Base-by-base conservation (phyloP, 139 green algal genomes). In the Ostreobium quekettii region DNA sequence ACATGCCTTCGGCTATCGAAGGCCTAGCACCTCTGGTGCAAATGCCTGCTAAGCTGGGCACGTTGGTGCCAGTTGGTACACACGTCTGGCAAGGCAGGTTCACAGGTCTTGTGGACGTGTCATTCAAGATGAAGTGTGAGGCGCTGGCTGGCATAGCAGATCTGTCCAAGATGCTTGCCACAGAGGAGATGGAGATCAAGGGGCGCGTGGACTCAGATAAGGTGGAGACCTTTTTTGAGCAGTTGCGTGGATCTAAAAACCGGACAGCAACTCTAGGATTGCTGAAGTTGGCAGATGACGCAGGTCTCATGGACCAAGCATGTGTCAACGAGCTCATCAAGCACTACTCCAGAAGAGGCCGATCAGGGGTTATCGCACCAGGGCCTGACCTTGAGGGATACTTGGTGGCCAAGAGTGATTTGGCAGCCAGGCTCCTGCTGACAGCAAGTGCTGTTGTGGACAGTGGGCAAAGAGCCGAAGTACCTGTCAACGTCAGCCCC, bases 181-280 rank as follows among this genome's bases (percentile, higher is more conserved):
- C n/a, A n/a, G n/a, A 61, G 19, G 71, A 83, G 46, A 57, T 84
- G n/a, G 32, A 68, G 2, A 71, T 87, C 15, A 82, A 83, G 32
- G 81, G 81, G 2, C 56, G 74, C 8, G 59, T 85, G 49, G 63
- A 71, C 22, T 22, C 78, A 36, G 67, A 74, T 24, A 83, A 85
- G 49, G 75, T 88, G 49, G 74, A 82, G 47, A 33, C 71, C 28
- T 88, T 88, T 47, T 47, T 83, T 1, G 77, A 83, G 61, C 75
- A 88, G 69, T 65, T 88, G 19, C 64, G 77, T 24, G 59, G 37
- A 4, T 80, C 69, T 48, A 72, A 79, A 49, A 79, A 48, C 60
- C 74, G 82, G 31, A 82, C 75, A 19, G 73, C 83, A 49, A 84
- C 70, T 28, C 67, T 85, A 31, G 79, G 56, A 7, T 65, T 81